Evolutionary conservation across 1,284 basidiomycete genomes (phyloP).

Genomic region (Lignosus rhinocerotis): DNA sequence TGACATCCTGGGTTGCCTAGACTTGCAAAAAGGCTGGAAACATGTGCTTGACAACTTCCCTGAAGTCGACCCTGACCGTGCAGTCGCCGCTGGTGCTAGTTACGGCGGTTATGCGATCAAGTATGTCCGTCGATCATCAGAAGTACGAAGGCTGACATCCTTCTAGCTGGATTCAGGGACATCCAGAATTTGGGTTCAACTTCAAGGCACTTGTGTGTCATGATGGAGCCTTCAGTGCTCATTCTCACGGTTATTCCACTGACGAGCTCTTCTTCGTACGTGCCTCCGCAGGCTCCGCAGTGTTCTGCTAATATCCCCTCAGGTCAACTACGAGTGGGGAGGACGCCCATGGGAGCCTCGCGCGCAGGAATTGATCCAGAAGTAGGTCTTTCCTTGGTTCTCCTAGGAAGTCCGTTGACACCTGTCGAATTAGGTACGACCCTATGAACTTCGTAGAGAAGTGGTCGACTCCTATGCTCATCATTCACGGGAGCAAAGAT

Average conservation of each 20-base stretch:
- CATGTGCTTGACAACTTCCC: conserved; percentile 69
- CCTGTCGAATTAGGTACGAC: conserved; percentile 46
- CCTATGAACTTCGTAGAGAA: conserved; percentile 80
- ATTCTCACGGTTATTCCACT: conserved; percentile 77
- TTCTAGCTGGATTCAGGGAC: conserved; percentile 88
- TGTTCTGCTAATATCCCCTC: conserved; percentile 1
- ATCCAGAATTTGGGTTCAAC: conserved; percentile 80
- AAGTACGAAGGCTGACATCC: conserved; percentile 11
- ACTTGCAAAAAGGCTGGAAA: conserved; percentile 77
- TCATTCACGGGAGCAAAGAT: conserved; percentile 88
- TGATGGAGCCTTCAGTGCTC: conserved; percentile 79
- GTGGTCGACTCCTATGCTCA: conserved; percentile 84
- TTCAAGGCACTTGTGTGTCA: conserved; percentile 92
- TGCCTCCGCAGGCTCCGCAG: neutral
- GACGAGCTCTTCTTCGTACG: conserved; percentile 87
- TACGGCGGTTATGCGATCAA: conserved; percentile 87
- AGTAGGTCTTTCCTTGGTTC: conserved; percentile 39
- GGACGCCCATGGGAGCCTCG: conserved; percentile 77
- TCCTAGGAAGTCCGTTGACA: neutral
- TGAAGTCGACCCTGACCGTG: conserved; percentile 80
- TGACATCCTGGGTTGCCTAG: conserved; percentile 34
- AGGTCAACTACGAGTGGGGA: conserved; percentile 86
- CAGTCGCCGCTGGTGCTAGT: conserved; percentile 80
- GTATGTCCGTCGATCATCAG: conserved; percentile 39
- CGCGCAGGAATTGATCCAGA: conserved; percentile 52